Evolutionary conservation across 495 filamentous ascomycete genomes (phyloP), one percentile per base, ranked within the genome.

Genomic region (Amphirosellinia nigrospora): DNA sequence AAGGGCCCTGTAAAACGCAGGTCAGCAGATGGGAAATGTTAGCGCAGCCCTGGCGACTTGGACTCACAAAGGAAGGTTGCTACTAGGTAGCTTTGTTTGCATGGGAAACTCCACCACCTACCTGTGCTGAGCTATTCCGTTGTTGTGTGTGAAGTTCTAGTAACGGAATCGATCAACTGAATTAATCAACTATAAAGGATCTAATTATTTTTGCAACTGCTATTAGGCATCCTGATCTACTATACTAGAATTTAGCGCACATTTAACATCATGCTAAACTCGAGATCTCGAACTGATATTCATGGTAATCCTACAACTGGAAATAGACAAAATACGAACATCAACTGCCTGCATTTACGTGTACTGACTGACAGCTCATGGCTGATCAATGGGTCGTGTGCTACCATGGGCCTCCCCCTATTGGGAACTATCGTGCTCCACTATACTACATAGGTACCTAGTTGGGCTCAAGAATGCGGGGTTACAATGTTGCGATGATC

Each of bases 381-480:
- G 4, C 55, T 26, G 32, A 13, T 36, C 19, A 39, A 61, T 41
- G 58, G 36, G 36, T 41, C 10, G 11, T 41, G 36, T 61, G 58
- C 36, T 23, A 61, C 58, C 58, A 23, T 39, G 36, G 36, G 4
- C 23, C 16, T 45, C 60, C 32, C 21, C 39, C 16, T 23, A 64
- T 34, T 36, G 61, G 61, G 39, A 64, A 38, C 36, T 6, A 48
- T 48, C 28, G 32, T 36, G n/a, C 39, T 39, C 30, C 26, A 46
- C 63, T 28, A 53, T 34, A 50, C 10, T 26, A 50, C 9, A 3
- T 13, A 21, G 53, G 46, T 9, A 65, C 28, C 34, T 53, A 36
- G 46, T n/a, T n/a, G n/a, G 46, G 45, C 43, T 21, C 45, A 32
- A 52, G 34, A 61, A 39, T 65, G 63, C 63, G 63, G 63, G 63